Conservation (phyloP, 1,139 yeast genomes). For the Sugiyamaella grinbergsii region DNA sequence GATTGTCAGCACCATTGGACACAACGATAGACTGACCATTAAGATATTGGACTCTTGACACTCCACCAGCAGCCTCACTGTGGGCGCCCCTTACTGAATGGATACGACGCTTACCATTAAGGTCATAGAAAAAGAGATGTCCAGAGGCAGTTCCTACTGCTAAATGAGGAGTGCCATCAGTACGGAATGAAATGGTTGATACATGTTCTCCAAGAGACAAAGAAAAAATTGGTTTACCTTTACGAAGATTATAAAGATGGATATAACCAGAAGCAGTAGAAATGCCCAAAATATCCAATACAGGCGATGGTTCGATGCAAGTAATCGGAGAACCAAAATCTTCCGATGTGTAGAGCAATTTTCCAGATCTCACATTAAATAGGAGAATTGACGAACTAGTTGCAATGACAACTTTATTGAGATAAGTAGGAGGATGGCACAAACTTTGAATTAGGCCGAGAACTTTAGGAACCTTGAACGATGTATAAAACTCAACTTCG, state of each 20-base stretch:
- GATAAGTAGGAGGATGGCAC: slow-evolving; percentile 85
- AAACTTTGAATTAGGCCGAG: slow-evolving; percentile 73
- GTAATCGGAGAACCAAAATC: slow-evolving; percentile 51
- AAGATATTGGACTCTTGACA: slow-evolving; percentile 72
- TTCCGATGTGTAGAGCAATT: slow-evolving; percentile 62
- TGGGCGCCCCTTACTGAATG: slow-evolving; percentile 78
- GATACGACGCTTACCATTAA: slow-evolving; percentile 68
- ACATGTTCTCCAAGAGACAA: slow-evolving; percentile 62
- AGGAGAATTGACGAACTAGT: slow-evolving; percentile 60
- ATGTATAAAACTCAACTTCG: slow-evolving; percentile 62
- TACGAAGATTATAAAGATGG: slow-evolving; percentile 65
- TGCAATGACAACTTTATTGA: slow-evolving; percentile 81
- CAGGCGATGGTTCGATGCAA: slow-evolving; percentile 80
- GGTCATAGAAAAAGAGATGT: slow-evolving; percentile 81
- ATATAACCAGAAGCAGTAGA: slow-evolving; percentile 75
- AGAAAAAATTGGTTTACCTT: slow-evolving; percentile 60
- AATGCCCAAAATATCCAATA: slow-evolving; percentile 75
- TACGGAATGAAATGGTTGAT: slow-evolving; percentile 80
- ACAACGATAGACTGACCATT: slow-evolving; percentile 92
- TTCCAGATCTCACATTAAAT: slow-evolving; percentile 77
- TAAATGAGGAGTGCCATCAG: slow-evolving; percentile 84
- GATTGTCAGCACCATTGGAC: slow-evolving; percentile 92
- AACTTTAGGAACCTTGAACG: slow-evolving; percentile 55
- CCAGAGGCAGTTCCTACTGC: slow-evolving; percentile 83
- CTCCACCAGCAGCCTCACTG: slow-evolving; percentile 71